Percentiles rank a stretch among this genome's conserved stretches.
Evolutionary conservation across 495 filamentous ascomycete species (phyloP).

Genomic region (Aspergillus indologenus): DNA sequence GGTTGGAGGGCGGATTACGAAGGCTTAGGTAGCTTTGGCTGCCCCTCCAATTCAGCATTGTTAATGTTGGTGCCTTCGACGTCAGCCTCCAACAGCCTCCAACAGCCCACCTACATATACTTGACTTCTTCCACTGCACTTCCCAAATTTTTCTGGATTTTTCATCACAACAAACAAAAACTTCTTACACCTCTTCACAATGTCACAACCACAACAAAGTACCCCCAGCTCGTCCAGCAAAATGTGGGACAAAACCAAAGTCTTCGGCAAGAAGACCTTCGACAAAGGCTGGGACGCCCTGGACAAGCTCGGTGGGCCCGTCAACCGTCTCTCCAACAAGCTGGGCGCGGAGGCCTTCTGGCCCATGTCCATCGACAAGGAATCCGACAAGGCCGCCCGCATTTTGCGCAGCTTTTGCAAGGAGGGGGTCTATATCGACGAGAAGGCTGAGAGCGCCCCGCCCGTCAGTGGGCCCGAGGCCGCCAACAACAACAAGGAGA

Average conservation of each 20-base stretch:
- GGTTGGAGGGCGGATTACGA: background rate
- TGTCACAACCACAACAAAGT: background rate
- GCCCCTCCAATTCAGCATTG: background rate
- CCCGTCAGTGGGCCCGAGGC: conserved; percentile 3
- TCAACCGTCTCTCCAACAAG: conserved; percentile 70
- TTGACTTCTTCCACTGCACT: no score
- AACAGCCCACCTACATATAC: background rate
- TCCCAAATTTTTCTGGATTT: no score
- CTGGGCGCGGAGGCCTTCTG: conserved; percentile 77
- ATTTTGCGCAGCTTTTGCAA: conserved; percentile 79
- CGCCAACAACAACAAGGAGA: conserved; percentile 24
- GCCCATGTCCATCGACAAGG: conserved; percentile 75
- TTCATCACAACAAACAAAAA: no score
- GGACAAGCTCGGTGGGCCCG: conserved; percentile 60
- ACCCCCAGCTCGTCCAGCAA: conserved; percentile 1
- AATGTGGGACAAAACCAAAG: conserved; percentile 41
- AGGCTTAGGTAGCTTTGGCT: background rate
- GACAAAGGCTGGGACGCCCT: conserved; percentile 52
- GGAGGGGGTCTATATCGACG: conserved; percentile 60
- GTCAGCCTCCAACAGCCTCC: background rate
- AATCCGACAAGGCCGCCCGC: conserved; percentile 78
- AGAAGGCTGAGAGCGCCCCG: conserved; percentile 19
- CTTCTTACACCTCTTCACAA: background rate
- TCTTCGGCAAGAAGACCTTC: conserved; percentile 50
- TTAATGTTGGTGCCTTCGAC: background rate